These are phyloP conservation scores for Cairneyella variabilis DNA, from an alignment of 495 filamentous ascomycete species.

Conservation along the genomic window DNA sequence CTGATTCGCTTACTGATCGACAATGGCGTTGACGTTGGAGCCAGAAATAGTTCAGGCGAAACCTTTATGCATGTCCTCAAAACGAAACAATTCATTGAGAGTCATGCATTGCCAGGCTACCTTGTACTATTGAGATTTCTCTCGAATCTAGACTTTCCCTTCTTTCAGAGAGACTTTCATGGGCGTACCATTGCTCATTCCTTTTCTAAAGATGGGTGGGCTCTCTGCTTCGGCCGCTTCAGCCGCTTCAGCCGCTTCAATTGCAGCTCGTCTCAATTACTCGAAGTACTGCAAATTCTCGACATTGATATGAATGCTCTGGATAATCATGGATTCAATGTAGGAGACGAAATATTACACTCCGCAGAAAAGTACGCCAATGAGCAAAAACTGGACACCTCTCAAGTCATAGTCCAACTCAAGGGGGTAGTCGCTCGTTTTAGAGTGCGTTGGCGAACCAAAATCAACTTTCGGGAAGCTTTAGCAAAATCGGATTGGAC, in stretches of 20 bases:
- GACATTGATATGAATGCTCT: neutral
- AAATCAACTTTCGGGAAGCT: neutral
- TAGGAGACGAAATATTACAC: neutral
- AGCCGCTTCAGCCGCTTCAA: too few species aligned
- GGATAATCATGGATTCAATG: constrained; percentile 9
- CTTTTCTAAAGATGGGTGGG: neutral
- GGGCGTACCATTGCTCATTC: constrained; percentile 6
- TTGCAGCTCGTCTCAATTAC: neutral
- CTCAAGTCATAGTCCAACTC: neutral
- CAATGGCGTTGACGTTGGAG: constrained; percentile 2
- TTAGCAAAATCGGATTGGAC: constrained; percentile 1
- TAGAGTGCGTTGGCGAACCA: neutral
- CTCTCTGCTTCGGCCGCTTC: too few species aligned
- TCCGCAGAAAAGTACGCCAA: too few species aligned
- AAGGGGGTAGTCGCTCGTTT: neutral
- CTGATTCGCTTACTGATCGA: constrained; percentile 1
- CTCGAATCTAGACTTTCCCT: constrained; percentile 1
- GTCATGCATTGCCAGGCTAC: neutral
- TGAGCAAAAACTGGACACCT: neutral
- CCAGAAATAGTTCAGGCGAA: constrained; percentile 8
- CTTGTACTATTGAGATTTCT: constrained; percentile 3
- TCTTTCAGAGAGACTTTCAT: constrained; percentile 9
- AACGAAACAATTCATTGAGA: neutral
- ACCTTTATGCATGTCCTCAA: constrained; percentile 11
- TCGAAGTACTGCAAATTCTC: neutral